phyloP scores from a whole-genome alignment of 2,329 filamentous ascomycete species.

The Zelopaecilomyces penicillatus region DNA sequence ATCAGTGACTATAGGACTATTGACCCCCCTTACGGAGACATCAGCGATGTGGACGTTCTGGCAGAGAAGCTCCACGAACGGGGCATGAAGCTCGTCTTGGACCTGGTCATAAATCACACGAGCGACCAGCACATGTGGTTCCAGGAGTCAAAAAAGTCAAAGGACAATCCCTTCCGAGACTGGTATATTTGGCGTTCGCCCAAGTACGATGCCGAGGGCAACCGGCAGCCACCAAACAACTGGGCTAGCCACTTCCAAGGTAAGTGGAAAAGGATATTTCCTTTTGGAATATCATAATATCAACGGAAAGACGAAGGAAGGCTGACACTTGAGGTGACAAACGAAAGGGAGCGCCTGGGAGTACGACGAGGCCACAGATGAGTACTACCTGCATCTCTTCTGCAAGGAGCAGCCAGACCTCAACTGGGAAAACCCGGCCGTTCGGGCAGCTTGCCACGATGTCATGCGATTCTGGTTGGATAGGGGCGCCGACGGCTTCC shows the following conservation, averaged over 20 bases:
- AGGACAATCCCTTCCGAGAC: slow-evolving; percentile 45
- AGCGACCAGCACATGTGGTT: slow-evolving; percentile 50
- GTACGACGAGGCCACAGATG: slow-evolving; percentile 39
- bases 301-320: background rate
- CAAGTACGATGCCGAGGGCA: slow-evolving; percentile 46
- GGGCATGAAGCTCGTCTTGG: slow-evolving; percentile 62
- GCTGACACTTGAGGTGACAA: background rate
- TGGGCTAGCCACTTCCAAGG: slow-evolving; percentile 37
- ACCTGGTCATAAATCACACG: slow-evolving; percentile 69
- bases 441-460: slow-evolving; percentile 57
- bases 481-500: slow-evolving; percentile 57
- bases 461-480: slow-evolving; percentile 69
- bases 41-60: slow-evolving; percentile 57
- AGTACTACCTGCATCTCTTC: slow-evolving; percentile 61
- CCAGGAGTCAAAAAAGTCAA: slow-evolving; percentile 44
- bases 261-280: slow-evolving; percentile 3
- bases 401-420: slow-evolving; percentile 65
- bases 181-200: slow-evolving; percentile 61
- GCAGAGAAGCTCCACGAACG: slow-evolving; percentile 52
- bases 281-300: background rate
- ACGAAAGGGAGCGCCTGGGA: slow-evolving; percentile 36
- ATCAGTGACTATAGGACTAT: slow-evolving; percentile 61
- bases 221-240: slow-evolving; percentile 53
- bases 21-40: slow-evolving; percentile 56
- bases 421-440: slow-evolving; percentile 65